Conservation (phyloP, 176 grass and related monocot species). For the Musa itinerans region DNA sequence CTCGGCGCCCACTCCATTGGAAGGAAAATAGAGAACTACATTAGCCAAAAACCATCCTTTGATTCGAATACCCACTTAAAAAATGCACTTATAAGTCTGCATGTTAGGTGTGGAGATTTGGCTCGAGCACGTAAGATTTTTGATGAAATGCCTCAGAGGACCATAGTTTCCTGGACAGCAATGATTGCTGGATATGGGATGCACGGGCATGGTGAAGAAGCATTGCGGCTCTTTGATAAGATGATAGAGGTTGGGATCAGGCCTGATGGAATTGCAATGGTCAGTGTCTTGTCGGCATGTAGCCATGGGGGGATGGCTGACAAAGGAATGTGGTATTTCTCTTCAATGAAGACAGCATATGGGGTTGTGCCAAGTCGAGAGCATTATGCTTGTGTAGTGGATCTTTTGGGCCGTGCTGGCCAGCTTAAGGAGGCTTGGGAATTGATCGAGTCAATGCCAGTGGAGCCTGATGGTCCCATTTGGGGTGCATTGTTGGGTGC, state of each 20-base stretch:
- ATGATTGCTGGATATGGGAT: constrained; percentile 53
- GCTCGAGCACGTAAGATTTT: constrained; percentile 39
- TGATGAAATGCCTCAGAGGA: constrained; percentile 38
- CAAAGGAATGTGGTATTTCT: constrained; percentile 45
- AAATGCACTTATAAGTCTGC: constrained; percentile 62
- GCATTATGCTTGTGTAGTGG: constrained; percentile 68
- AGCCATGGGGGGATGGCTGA: constrained; percentile 53
- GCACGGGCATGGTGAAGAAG: constrained; percentile 40
- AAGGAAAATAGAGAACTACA: constrained; percentile 24
- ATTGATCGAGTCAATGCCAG: constrained; percentile 45
- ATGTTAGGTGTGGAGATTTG: constrained; percentile 38
- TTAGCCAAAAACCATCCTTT: constrained; percentile 23
- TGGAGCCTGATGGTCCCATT: constrained; percentile 41
- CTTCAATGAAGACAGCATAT: constrained; percentile 30
- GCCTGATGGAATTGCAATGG: constrained; percentile 39
- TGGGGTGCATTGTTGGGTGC: constrained; percentile 71
- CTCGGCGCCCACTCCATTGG: constrained; percentile 38
- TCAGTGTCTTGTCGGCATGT: constrained; percentile 49
- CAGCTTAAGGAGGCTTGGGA: constrained; percentile 38
- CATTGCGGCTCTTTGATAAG: constrained; percentile 38
- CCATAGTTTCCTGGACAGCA: constrained; percentile 56
- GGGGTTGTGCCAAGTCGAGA: constrained; percentile 22
- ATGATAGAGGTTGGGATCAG: constrained; percentile 37
- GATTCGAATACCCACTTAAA: constrained; percentile 38
- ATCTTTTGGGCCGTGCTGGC: constrained; percentile 54